Evolutionary conservation across 2,329 filamentous ascomycete species (phyloP).

Genomic region (Sarocladium strictum): DNA sequence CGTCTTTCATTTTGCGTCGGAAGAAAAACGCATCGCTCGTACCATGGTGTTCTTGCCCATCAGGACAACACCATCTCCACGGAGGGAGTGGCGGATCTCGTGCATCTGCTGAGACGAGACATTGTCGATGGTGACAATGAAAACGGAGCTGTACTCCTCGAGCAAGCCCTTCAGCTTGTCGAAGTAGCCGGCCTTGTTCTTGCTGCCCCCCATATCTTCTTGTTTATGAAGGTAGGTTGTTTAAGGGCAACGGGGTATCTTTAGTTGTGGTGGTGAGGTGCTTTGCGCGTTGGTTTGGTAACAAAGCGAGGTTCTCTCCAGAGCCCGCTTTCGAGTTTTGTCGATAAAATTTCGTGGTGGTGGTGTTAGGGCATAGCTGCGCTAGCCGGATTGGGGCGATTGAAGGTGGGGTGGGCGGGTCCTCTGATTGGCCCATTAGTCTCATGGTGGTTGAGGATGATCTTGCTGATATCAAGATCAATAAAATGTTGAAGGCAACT

Average conservation of each 20-base stretch:
- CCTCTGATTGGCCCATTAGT: neutral
- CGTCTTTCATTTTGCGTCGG: neutral
- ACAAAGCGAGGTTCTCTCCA: conserved; percentile 10
- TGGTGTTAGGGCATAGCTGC: conserved; percentile 29
- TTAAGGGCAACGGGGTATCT: conserved; percentile 68
- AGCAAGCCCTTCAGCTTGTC: conserved; percentile 98
- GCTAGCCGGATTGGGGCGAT: conserved; percentile 21
- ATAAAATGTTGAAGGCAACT: too few species aligned
- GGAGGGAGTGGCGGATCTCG: conserved; percentile 93
- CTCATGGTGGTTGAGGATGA: too few species aligned
- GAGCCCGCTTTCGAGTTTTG: conserved; percentile 12
- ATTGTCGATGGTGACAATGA: conserved; percentile 98
- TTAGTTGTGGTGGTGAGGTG: conserved; percentile 17
- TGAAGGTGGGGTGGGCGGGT: neutral
- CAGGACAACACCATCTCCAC: conserved; percentile 87
- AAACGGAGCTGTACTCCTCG: conserved; percentile 94
- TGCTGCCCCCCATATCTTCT: conserved; percentile 98
- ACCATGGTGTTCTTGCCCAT: conserved; percentile 99
- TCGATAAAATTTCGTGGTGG: conserved; percentile 11
- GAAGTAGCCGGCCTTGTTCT: conserved; percentile 95
- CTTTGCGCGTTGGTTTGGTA: conserved; percentile 12
- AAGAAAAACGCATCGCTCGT: conserved; percentile 15
- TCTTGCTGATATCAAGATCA: too few species aligned
- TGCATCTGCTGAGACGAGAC: conserved; percentile 99
- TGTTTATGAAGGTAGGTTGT: conserved; percentile 90